Evolutionary conservation across 2,329 filamentous ascomycete species (phyloP).

Genomic region (Aureobasidium sp.): DNA sequence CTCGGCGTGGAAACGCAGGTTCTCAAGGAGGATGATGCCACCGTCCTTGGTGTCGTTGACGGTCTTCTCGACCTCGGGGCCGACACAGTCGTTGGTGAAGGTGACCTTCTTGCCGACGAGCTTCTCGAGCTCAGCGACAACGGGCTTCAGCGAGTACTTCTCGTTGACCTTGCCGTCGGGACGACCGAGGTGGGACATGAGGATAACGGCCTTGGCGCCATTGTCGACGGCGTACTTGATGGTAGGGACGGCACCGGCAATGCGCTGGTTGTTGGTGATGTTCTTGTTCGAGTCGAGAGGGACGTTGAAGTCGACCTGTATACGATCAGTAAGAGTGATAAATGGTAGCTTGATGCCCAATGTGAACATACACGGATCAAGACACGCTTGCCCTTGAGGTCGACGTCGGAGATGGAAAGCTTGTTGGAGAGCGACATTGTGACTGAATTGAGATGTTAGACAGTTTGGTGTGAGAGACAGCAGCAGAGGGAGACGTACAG

Average conservation of each 20-base stretch:
- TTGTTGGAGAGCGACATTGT: constrained; percentile 98
- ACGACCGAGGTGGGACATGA: constrained; percentile 98
- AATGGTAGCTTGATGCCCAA: constrained; percentile 8
- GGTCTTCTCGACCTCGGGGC: constrained; percentile 78
- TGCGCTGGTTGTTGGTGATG: constrained; percentile 97
- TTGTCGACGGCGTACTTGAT: constrained; percentile 33
- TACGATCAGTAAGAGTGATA: background rate
- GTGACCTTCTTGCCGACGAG: constrained; percentile 68
- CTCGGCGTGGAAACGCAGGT: constrained; percentile 95
- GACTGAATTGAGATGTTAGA: constrained; percentile 1
- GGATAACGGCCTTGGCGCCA: constrained; percentile 59
- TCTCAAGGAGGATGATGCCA: constrained; percentile 86
- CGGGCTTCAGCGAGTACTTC: constrained; percentile 93
- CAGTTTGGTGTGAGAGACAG: background rate
- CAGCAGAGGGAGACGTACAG: background rate
- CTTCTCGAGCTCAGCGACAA: constrained; percentile 68
- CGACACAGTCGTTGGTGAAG: constrained; percentile 86
- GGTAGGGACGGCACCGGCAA: constrained; percentile 65
- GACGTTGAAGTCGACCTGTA: constrained; percentile 98
- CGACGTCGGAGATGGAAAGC: constrained; percentile 90
- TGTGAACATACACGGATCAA: constrained; percentile 73
- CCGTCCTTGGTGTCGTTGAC: constrained; percentile 76
- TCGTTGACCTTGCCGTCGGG: constrained; percentile 81
- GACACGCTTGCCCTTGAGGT: constrained; percentile 97
- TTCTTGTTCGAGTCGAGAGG: constrained; percentile 80